A percentile compares a stretch with the other conserved stretches of the same genome.
phyloP scores from a whole-genome alignment of 805 yeast species.

The Candida schatavii region DNA sequence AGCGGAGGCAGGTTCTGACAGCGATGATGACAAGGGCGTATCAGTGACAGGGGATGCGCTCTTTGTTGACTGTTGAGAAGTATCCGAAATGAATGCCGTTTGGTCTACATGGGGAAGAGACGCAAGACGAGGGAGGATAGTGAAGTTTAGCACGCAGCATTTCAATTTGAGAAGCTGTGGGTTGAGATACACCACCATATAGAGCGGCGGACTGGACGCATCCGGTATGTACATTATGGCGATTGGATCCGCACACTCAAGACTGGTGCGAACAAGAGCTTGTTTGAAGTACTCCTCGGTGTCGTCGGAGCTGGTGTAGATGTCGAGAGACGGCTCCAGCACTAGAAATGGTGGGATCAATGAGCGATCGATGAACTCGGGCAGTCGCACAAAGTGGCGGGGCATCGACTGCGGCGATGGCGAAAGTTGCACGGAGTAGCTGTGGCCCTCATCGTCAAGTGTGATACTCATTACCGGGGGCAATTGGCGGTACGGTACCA shows the following conservation, averaged over 20 bases:
- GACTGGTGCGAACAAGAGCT: constrained; percentile 11
- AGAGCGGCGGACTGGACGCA: neutral
- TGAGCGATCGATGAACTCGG: constrained; percentile 14
- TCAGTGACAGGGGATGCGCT: constrained; percentile 2
- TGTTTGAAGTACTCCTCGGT: constrained; percentile 20
- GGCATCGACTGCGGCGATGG: neutral
- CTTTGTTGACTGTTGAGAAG: too few species aligned
- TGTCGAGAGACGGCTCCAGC: constrained; percentile 14
- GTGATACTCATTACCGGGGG: neutral
- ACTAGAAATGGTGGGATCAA: constrained; percentile 25
- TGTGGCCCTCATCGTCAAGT: neutral
- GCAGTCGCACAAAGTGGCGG: neutral
- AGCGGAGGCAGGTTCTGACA: constrained; percentile 2
- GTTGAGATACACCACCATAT: constrained; percentile 22
- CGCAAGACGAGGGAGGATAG: neutral
- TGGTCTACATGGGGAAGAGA: neutral
- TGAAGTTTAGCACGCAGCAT: constrained; percentile 20
- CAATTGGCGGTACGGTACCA: too few species aligned
- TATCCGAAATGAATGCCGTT: neutral
- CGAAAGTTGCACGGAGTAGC: neutral
- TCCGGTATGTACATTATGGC: constrained; percentile 19
- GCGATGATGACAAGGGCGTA: neutral
- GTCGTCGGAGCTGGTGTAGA: constrained; percentile 17
- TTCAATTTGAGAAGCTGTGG: constrained; percentile 9
- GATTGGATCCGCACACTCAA: constrained; percentile 5